Base-by-base conservation (phyloP, 2,329 filamentous ascomycete genomes). In the Colletotrichum sp. region DNA sequence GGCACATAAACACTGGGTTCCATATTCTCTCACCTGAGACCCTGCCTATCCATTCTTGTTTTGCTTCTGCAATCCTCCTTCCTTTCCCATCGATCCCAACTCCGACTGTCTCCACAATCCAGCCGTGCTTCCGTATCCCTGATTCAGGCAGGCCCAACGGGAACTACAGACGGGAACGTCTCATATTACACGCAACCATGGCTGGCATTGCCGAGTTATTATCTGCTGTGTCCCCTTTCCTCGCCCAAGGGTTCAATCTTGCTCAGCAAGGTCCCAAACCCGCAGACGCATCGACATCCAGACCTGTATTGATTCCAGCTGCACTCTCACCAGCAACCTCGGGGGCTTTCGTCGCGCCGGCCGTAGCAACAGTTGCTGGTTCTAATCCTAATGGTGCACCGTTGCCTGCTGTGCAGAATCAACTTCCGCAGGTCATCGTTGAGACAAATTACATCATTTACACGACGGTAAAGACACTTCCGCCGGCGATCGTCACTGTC, bases 371-470 rank as follows among this genome's bases (percentile, higher is more conserved):
- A 34, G 12, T 36, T 18, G 66, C 66, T 61, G 31, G 33, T 51
- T 18, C 54, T 67, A 27, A 9, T 8, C 43, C 27, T 18, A 31
- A 59, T 21, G 38, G 21, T 31, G 15, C 8, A 18, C n/a, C 54
- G 8, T 15, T 31, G 12, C n/a, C 62, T 13, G 38, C 27, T 12
- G 54, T 29, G 16, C 55, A 31, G 12, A 47, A n/a, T 31, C 66
- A 57, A 21, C 68, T 55, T 29, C 68, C 68, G 3, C 29, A 66
- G 63, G 55, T 73, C 43, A 63, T 73, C 31, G 8, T 73, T 33
- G 71, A 73, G 34, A 73, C 71, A 8, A 47, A 71, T 21, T 71
- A 61, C 21, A 58, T 73, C 34, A 13, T 58, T 16, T 57, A 62
- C 24, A 73, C 68, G 8, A 38, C 58, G 24, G 5, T 71, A 5